Evolutionary conservation across 345 rosid genomes (phyloP).

Genomic region (Camelina sativa): DNA sequence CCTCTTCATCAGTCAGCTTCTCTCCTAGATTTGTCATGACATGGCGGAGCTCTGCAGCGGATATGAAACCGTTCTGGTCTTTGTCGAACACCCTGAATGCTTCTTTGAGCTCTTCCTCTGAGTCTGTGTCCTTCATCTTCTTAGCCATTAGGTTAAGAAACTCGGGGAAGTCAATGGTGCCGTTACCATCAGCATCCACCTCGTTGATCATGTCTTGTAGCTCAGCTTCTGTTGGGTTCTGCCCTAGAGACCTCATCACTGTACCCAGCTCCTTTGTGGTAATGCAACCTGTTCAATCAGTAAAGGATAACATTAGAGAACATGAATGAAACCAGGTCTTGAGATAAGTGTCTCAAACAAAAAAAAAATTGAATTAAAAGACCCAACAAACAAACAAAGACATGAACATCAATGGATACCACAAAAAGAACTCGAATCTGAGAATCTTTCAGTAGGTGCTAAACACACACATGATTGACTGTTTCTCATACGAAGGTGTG

Average conservation of each 20-base stretch:
- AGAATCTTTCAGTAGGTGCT: background rate
- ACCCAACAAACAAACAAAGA: background rate
- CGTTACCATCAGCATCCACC: slow-evolving; percentile 40
- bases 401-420: background rate
- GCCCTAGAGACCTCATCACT: slow-evolving; percentile 77
- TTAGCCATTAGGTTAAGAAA: slow-evolving; percentile 44
- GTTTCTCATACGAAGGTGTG: background rate
- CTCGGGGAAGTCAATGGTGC: slow-evolving; percentile 44
- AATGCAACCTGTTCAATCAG: slow-evolving; percentile 51
- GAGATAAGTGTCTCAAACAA: background rate
- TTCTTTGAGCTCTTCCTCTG: slow-evolving; percentile 44
- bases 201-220: slow-evolving; percentile 42
- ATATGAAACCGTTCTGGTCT: slow-evolving; percentile 45
- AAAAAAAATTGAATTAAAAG: background rate
- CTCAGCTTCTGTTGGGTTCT: slow-evolving; percentile 81
- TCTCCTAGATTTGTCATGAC: slow-evolving; percentile 39
- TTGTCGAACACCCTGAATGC: slow-evolving; percentile 42
- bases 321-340: background rate
- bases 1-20: slow-evolving; percentile 43
- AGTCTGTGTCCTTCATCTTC: slow-evolving; percentile 45
- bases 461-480: background rate
- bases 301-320: background rate
- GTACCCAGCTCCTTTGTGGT: slow-evolving; percentile 85
- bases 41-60: slow-evolving; percentile 37
- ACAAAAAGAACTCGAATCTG: background rate